phyloP scores from a whole-genome alignment of 2,329 filamentous ascomycete genomes.

The Cytospora schulzeri region DNA sequence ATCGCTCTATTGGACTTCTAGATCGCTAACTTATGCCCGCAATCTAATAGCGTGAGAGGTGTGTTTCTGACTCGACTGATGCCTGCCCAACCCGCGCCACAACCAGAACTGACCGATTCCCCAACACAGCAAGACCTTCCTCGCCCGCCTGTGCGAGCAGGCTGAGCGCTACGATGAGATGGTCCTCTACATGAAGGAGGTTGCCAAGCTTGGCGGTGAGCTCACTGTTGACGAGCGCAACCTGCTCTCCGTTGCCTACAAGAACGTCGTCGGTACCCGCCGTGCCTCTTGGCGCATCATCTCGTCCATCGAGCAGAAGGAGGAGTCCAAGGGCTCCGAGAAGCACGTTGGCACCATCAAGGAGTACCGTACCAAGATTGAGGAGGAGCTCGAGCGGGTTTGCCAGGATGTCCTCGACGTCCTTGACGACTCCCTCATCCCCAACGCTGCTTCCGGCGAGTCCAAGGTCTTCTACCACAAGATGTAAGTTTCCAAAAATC shows the following conservation, averaged over 20 bases:
- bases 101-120: slow-evolving; percentile 39
- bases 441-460: slow-evolving; percentile 94
- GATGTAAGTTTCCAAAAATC: slow-evolving; percentile 68
- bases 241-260: slow-evolving; percentile 98
- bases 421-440: slow-evolving; percentile 89
- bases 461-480: slow-evolving; percentile 99
- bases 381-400: slow-evolving; percentile 94
- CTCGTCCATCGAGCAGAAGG: slow-evolving; percentile 99
- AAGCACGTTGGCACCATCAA: slow-evolving; percentile 93
- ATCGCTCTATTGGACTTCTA: background rate
- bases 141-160: slow-evolving; percentile 99
- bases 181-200: slow-evolving; percentile 99
- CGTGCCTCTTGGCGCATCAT: slow-evolving; percentile 99
- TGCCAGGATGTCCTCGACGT: slow-evolving; percentile 98
- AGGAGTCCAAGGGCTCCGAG: slow-evolving; percentile 97
- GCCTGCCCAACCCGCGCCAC: slow-evolving; percentile 25
- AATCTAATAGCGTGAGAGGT: slow-evolving; percentile 36
- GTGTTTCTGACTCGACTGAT: slow-evolving; percentile 29
- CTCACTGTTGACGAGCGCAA: slow-evolving; percentile 96
- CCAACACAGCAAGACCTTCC: slow-evolving; percentile 91
- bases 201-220: slow-evolving; percentile 82
- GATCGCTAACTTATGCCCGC: slow-evolving; percentile 31
- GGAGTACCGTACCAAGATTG: slow-evolving; percentile 98
- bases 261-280: slow-evolving; percentile 98
- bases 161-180: slow-evolving; percentile 99